A percentile compares a stretch with the other conserved stretches of the same genome.
These are phyloP conservation scores for Monilinia vaccinii-corymbosi DNA, from an alignment of 2,329 filamentous ascomycete genomes.

Conservation along the genomic window DNA sequence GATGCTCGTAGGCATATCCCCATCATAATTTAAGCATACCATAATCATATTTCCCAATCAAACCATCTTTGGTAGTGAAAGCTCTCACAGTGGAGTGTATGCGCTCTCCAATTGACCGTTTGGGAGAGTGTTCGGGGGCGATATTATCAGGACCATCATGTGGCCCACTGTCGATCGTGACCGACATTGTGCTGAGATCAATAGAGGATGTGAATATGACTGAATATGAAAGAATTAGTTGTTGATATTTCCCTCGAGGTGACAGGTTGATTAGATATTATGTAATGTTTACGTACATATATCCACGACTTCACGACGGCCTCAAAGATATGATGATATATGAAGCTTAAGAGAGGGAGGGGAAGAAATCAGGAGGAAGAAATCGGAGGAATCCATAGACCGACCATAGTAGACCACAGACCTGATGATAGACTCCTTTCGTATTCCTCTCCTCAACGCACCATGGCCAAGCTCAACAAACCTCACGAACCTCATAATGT, in stretches of 20 bases:
- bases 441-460: no score
- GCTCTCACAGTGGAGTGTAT: slow-evolving; percentile 33
- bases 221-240: neutral
- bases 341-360: no score
- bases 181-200: slow-evolving; percentile 14
- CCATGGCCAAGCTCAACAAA: no score
- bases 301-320: neutral
- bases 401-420: no score
- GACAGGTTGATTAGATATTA: neutral
- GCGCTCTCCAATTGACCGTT: slow-evolving; percentile 34
- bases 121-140: slow-evolving; percentile 32
- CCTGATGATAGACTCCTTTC: no score
- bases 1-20: slow-evolving; percentile 6
- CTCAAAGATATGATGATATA: neutral
- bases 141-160: slow-evolving; percentile 35
- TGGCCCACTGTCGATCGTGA: slow-evolving; percentile 23
- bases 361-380: neutral
- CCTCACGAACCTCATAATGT: neutral
- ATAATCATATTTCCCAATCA: slow-evolving; percentile 86
- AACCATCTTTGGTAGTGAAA: slow-evolving; percentile 50
- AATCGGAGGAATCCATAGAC: neutral
- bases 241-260: neutral
- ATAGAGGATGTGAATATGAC: no score
- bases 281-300: neutral
- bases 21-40: slow-evolving; percentile 35